Base-by-base conservation (phyloP, 2,329 filamentous ascomycete genomes). In the Microsporum ferrugineum region DNA sequence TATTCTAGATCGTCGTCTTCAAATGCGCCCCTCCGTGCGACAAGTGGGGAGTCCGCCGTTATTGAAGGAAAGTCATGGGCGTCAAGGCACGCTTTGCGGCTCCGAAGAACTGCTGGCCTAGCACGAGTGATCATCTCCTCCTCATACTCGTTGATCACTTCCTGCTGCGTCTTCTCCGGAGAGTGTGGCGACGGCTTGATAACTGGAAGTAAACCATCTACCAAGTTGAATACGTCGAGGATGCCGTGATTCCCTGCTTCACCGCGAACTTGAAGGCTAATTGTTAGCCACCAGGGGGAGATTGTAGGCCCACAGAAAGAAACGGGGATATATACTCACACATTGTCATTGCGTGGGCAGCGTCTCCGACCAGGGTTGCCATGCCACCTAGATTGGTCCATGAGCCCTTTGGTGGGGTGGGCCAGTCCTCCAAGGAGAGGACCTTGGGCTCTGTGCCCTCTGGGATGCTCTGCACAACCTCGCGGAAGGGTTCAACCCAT, bases 321-420 rank as follows among this genome's bases (percentile, higher is more conserved):
- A 12, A 29, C 12, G 14, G 39, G 14, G 5, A 29, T 2, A 43
- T 45, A 14, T 17, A 72, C 80, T 69, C 75, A 84, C 80, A 84
- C 81, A 84, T 84, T 0, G 79, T 78, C 81, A 84, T 84, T 0
- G 79, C 75, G 67, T 84, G 82, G 2, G 82, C 73, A 0, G 82
- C 78, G 68, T 84, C 82, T 0, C 82, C 82, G 61, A 82, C 73
- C 1, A 84, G 64, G 0, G 79, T 74, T 0, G 75, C 77, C 1
- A 73, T 72, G 0, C 78, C 78, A 5, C 69, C 67, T 10, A 65
- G 68, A 56, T 68, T 70, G 0, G 72, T 71, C 51, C 72, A 75
- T 3, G 75, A 61, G 1, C 68, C 70, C 2, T 64, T 66, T 0
- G 72, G 70, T n/a, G 63, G 66, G 1, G 78, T 79, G 1, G 76